These are phyloP conservation scores for Aspergillus haitiensis DNA, from an alignment of 495 filamentous ascomycete genomes.

Conservation along the genomic window DNA sequence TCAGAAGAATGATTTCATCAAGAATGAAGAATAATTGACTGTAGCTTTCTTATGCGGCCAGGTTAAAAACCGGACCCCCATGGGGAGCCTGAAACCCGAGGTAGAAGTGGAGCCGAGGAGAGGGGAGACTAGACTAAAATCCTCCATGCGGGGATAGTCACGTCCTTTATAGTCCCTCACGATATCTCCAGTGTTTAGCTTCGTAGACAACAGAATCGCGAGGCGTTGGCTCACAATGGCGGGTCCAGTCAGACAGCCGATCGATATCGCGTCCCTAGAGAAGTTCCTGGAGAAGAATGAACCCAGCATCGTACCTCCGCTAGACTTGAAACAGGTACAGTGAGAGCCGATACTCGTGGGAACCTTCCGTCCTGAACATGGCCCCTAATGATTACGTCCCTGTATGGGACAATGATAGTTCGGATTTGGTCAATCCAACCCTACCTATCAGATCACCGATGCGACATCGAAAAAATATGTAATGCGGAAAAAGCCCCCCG, in stretches of 20 bases:
- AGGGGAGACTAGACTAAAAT: too few relatives aligned
- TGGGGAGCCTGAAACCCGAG: too few relatives aligned
- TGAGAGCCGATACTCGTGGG: background rate
- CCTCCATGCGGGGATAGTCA: too few relatives aligned
- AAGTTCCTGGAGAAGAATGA: background rate
- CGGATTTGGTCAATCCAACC: constrained; percentile 18
- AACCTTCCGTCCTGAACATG: background rate
- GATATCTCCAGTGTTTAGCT: too few relatives aligned
- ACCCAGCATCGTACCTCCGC: background rate
- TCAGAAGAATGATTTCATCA: too few relatives aligned
- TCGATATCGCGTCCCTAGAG: constrained; percentile 5
- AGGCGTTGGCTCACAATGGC: background rate
- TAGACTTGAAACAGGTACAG: background rate
- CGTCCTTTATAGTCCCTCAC: too few relatives aligned
- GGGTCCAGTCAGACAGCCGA: constrained; percentile 3
- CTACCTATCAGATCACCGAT: constrained; percentile 14
- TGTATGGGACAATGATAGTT: constrained; percentile 2
- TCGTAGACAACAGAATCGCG: too few relatives aligned
- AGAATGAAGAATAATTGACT: too few relatives aligned
- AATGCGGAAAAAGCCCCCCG: constrained; percentile 79
- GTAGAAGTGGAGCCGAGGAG: too few relatives aligned
- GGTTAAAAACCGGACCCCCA: too few relatives aligned
- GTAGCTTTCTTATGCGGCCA: too few relatives aligned
- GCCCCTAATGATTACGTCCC: background rate
- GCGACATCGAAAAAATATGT: constrained; percentile 47